Base-by-base conservation (phyloP, 78 protist species). In the Dictyostelium brefeldianum region DNA sequence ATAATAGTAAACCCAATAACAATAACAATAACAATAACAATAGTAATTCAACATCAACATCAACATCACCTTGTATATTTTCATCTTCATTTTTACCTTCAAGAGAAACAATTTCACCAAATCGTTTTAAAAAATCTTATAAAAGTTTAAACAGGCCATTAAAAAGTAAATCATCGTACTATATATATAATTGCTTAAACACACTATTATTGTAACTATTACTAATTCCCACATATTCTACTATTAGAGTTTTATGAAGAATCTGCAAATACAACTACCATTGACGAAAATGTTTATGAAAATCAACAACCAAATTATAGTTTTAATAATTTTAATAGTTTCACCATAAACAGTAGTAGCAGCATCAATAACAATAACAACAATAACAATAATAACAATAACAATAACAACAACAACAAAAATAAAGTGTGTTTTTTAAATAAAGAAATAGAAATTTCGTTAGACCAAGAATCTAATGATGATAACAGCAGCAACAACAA, bases 21-120 rank as follows among this genome's bases (percentile, higher is more conserved):
- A 62, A 59, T 7, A 59, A 59, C n/a, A 59, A 22, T 62, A 62
- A 10, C 25, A 62, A 62, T 25, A 27, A 6, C 11, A 62, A 27
- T 25, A 62, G 25, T 62, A 27, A 31, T 27, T 27, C 36, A 27
- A 64, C 36, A 27, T 64, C 71, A 1, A 64, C 29, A 25, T 27
- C 73, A 25, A 22, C 73, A 64, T 64, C 73, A 64, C 73, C 73
- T 64, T 64, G 73, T 64, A 64, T 64, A 64, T 64, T 64, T 64
- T 64, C 73, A 64, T 64, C 73, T 25, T 64, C 73, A 1, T 64
- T 64, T 27, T 64, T 31, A 64, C 73, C 73, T 29, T 64, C 73
- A 64, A 64, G 73, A 46, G 3, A 27, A 27, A 27, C 73, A 9
- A 64, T 64, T 12, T 64, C 73, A 64, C 73, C 73, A 27, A 22